Conservation (phyloP, 306 rosid genomes). For the Hippophae tibetana region DNA sequence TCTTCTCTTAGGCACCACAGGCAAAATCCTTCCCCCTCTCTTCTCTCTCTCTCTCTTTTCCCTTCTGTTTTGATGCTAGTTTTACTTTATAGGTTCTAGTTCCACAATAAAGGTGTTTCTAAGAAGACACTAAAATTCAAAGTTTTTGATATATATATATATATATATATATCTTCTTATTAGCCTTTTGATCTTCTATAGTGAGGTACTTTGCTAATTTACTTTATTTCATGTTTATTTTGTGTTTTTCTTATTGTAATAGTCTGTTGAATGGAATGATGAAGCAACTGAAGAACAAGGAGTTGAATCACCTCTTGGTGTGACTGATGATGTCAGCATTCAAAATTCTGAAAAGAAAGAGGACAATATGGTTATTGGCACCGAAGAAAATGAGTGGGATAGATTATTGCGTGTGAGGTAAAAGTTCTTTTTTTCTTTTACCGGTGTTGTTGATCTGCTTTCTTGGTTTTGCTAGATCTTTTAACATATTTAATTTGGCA, state of each 20-base stretch:
- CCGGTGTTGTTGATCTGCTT: neutral
- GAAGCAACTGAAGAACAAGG: conserved; percentile 80
- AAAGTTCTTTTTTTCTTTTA: conserved; percentile 19
- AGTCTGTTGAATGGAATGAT: conserved; percentile 96
- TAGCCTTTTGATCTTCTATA: neutral
- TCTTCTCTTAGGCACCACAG: no score
- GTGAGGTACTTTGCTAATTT: neutral
- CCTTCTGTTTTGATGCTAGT: no score
- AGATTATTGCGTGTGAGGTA: conserved; percentile 81
- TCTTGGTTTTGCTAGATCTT: neutral
- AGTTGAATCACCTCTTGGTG: conserved; percentile 65
- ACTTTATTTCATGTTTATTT: neutral
- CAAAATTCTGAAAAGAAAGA: conserved; percentile 71
- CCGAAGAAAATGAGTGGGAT: conserved; percentile 99
- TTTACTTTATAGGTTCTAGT: no score
- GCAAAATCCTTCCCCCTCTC: no score
- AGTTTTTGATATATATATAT: neutral
- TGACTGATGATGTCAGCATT: conserved; percentile 44
- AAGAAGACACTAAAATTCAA: no score
- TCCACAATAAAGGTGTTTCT: no score
- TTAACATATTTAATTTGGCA: neutral
- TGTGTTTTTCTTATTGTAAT: conserved; percentile 7
- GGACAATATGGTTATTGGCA: conserved; percentile 39
- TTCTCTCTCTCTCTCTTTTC: no score
- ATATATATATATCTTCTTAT: conserved; percentile 1